Percentiles rank a stretch among this genome's conserved stretches.
These are phyloP conservation scores for Penicillium brevicompactum DNA, from an alignment of 2,329 filamentous ascomycete species.

Conservation along the genomic window DNA sequence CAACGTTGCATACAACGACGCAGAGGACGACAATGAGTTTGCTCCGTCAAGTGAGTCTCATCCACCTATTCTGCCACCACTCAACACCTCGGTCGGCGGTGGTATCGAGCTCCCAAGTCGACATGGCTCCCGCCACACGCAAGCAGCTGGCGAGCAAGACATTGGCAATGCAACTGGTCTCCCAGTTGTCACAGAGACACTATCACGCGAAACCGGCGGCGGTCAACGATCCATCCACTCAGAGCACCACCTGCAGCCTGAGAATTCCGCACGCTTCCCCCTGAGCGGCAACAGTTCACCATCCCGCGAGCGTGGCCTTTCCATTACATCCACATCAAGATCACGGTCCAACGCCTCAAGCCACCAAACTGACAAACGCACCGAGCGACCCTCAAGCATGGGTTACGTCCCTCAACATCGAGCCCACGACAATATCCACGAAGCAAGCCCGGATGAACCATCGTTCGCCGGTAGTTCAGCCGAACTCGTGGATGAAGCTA, in stretches of 20 bases:
- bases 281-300: constrained; percentile 43
- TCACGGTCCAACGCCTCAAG: constrained; percentile 38
- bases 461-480: constrained; percentile 46
- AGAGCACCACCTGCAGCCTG: constrained; percentile 26
- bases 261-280: constrained; percentile 42
- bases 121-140: constrained; percentile 61
- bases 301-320: constrained; percentile 38
- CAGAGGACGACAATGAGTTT: constrained; percentile 25
- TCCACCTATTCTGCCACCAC: constrained; percentile 59
- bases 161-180: constrained; percentile 17
- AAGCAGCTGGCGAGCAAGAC: constrained; percentile 33
- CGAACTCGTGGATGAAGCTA: constrained; percentile 45
- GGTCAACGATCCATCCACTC: constrained; percentile 10
- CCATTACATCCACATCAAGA: constrained; percentile 40
- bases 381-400: constrained; percentile 50
- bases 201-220: constrained; percentile 14
- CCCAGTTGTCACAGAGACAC: constrained; percentile 23
- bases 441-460: constrained; percentile 39
- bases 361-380: constrained; percentile 29
- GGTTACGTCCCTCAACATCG: constrained; percentile 54
- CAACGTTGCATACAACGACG: constrained; percentile 29
- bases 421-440: constrained; percentile 51
- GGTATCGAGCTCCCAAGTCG: constrained; percentile 67
- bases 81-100: constrained; percentile 55
- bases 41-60: constrained; percentile 24